A percentile compares a stretch with the other conserved stretches of the same genome.
Conservation (phyloP, 2,329 filamentous ascomycete species). For the Fusarium phyllophilum region DNA sequence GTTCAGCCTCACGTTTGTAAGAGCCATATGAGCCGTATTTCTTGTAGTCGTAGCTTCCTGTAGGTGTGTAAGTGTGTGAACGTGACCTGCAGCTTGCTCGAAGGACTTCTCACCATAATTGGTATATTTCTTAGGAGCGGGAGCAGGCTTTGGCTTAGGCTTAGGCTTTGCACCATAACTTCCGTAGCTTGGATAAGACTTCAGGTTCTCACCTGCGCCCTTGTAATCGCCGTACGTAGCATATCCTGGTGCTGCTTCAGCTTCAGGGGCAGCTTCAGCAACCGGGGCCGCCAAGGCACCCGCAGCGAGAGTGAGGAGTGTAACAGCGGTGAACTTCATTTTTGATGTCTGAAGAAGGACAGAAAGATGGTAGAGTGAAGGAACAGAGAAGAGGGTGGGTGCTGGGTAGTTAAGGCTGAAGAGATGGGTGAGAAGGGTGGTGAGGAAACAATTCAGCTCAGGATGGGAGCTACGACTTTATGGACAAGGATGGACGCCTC, state of each 20-base stretch:
- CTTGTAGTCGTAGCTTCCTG: slow-evolving; percentile 25
- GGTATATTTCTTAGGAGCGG: slow-evolving; percentile 12
- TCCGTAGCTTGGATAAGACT: neutral
- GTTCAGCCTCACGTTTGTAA: slow-evolving; percentile 9
- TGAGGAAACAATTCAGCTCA: neutral
- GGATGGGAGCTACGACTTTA: slow-evolving; percentile 26
- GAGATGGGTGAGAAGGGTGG: slow-evolving; percentile 8
- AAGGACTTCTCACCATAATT: slow-evolving; percentile 1
- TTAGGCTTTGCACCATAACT: slow-evolving; percentile 2
- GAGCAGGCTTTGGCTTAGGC: slow-evolving; percentile 5
- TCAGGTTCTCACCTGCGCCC: neutral
- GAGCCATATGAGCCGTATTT: slow-evolving; percentile 22
- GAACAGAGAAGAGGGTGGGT: neutral
- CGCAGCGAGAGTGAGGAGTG: slow-evolving; percentile 40
- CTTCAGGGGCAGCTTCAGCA: slow-evolving; percentile 23
- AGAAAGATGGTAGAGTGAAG: neutral
- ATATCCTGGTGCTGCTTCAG: slow-evolving; percentile 12
- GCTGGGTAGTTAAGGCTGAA: neutral
- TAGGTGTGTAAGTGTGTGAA: neutral
- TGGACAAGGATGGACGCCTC: neutral
- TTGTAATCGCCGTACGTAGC: neutral
- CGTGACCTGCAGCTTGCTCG: neutral
- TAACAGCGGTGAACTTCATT: slow-evolving; percentile 47
- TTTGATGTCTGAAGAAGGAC: slow-evolving; percentile 2
- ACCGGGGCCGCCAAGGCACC: slow-evolving; percentile 42